phyloP scores from a whole-genome alignment of 2,329 filamentous ascomycete genomes.

The Xylaria multiplex region DNA sequence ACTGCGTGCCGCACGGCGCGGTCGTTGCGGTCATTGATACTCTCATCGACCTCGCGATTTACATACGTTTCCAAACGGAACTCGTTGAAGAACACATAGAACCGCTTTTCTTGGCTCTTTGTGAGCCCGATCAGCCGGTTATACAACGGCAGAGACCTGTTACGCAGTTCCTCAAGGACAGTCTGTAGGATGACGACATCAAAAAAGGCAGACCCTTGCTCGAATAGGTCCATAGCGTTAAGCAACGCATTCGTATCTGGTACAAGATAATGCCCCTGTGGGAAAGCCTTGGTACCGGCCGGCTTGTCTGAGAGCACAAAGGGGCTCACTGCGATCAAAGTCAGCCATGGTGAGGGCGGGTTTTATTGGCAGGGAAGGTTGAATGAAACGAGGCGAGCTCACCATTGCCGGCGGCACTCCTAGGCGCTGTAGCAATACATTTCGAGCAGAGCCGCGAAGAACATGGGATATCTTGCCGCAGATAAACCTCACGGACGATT shows the following conservation, averaged over 20 bases:
- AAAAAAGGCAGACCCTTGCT: slow-evolving; percentile 89
- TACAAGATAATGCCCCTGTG: slow-evolving; percentile 90
- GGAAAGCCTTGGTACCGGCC: slow-evolving; percentile 82
- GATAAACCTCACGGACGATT: slow-evolving; percentile 95
- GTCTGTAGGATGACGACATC: slow-evolving; percentile 98
- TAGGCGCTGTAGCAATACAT: slow-evolving; percentile 79
- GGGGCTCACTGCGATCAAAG: slow-evolving; percentile 67
- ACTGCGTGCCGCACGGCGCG: slow-evolving; percentile 87
- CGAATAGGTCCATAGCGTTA: slow-evolving; percentile 96
- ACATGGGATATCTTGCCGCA: slow-evolving; percentile 96
- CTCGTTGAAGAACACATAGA: slow-evolving; percentile 99
- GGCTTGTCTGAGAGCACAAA: slow-evolving; percentile 92
- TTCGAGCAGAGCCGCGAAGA: slow-evolving; percentile 86
- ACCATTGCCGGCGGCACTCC: slow-evolving; percentile 83
- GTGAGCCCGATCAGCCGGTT: slow-evolving; percentile 90
- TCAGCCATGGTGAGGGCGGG: slow-evolving; percentile 30
- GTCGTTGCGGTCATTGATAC: slow-evolving; percentile 96
- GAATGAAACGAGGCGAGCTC: slow-evolving; percentile 44
- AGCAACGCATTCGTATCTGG: slow-evolving; percentile 97
- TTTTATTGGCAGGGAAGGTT: slow-evolving; percentile 7
- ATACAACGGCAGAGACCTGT: slow-evolving; percentile 92
- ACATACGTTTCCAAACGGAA: slow-evolving; percentile 94
- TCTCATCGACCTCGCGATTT: slow-evolving; percentile 77
- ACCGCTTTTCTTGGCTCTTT: slow-evolving; percentile 95
- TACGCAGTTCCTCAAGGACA: slow-evolving; percentile 94